These are phyloP conservation scores for Leccinum fuscescens DNA, from an alignment of 1,284 basidiomycete species.

Conservation along the genomic window DNA sequence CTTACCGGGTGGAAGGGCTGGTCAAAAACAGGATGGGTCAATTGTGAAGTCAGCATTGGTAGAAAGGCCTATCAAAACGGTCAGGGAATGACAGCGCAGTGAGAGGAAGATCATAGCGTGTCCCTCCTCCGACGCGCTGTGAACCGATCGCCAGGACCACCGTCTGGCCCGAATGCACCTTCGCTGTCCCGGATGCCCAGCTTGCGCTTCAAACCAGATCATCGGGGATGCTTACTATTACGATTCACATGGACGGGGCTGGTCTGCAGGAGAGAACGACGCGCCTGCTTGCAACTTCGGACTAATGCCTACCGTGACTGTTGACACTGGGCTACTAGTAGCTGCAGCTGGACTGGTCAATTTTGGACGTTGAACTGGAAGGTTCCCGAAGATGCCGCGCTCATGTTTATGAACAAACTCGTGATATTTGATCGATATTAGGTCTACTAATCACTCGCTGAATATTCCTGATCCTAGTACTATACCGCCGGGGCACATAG, in stretches of 20 bases:
- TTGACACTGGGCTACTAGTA: too few species aligned
- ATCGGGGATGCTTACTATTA: conserved; percentile 19
- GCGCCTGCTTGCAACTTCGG: conserved; percentile 6
- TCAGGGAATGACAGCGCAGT: conserved; percentile 1
- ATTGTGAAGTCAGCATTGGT: conserved; percentile 35
- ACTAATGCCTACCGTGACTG: too few species aligned
- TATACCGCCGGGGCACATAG: too few species aligned
- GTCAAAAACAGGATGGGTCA: conserved; percentile 42
- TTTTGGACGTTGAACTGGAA: too few species aligned
- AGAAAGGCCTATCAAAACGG: conserved; percentile 26
- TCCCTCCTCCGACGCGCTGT: too few species aligned
- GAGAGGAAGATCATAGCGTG: neutral
- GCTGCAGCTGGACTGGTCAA: too few species aligned
- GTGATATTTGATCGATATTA: too few species aligned
- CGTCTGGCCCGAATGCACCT: conserved; percentile 5
- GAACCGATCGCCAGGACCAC: neutral
- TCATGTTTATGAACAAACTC: too few species aligned
- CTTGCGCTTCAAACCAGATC: conserved; percentile 26
- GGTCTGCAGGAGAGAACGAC: neutral
- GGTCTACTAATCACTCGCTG: too few species aligned
- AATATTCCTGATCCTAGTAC: too few species aligned
- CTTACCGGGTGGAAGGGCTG: conserved; percentile 24
- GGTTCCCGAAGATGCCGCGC: too few species aligned
- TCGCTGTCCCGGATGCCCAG: conserved; percentile 6
- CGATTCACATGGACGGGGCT: conserved; percentile 6